Conservation (phyloP, 805 yeast genomes). For the Metschnikowia rubicola region DNA sequence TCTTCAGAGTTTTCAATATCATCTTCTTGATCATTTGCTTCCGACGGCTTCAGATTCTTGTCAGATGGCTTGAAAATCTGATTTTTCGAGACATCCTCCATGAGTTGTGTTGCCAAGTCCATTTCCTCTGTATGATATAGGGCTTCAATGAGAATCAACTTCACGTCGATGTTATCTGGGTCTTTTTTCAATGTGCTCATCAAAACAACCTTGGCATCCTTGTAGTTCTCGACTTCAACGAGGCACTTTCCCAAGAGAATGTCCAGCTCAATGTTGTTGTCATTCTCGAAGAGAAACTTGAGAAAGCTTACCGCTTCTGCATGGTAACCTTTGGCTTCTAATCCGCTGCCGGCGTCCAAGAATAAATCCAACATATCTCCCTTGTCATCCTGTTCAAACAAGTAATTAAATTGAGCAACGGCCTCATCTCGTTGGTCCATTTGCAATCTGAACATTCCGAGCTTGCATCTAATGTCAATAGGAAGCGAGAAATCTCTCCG, state of each 20-base stretch:
- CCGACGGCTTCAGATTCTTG: background rate
- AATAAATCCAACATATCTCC: conserved; percentile 69
- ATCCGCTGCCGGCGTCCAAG: conserved; percentile 68
- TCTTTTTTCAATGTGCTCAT: conserved; percentile 49
- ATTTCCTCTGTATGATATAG: conserved; percentile 62
- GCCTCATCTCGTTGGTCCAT: conserved; percentile 69
- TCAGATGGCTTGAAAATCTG: conserved; percentile 1
- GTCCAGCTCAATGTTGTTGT: conserved; percentile 46
- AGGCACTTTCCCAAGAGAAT: conserved; percentile 72
- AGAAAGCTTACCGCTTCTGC: conserved; percentile 75
- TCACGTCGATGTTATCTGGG: conserved; percentile 66
- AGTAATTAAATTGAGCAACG: conserved; percentile 57
- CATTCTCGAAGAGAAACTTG: conserved; percentile 27
- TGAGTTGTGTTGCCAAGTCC: conserved; percentile 51
- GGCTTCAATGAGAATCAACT: conserved; percentile 79
- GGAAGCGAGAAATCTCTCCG: conserved; percentile 52
- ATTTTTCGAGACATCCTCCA: conserved; percentile 49
- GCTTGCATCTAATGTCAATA: conserved; percentile 78
- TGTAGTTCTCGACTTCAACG: conserved; percentile 66
- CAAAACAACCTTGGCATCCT: conserved; percentile 60
- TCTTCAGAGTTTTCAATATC: conserved; percentile 11
- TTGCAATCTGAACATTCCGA: conserved; percentile 71
- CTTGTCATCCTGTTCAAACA: conserved; percentile 50
- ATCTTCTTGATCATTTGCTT: conserved; percentile 6
- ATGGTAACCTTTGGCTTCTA: conserved; percentile 65